These are phyloP conservation scores for Sanguinoderma infundibulare DNA, from an alignment of 1,284 basidiomycete species.

Conservation along the genomic window DNA sequence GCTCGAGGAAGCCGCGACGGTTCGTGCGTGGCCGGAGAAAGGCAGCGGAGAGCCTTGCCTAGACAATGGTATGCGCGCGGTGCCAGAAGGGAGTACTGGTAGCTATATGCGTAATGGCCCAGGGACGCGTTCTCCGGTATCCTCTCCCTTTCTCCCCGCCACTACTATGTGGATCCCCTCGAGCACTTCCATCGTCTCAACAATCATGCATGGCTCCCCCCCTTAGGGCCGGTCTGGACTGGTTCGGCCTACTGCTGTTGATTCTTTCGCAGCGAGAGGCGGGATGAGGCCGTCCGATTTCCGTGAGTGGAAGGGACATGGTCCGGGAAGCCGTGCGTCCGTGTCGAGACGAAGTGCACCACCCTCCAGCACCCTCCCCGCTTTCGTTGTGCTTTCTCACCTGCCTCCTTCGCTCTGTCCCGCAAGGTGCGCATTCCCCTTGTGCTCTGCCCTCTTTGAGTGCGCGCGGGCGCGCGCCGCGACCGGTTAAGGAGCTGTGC, in stretches of 20 bases:
- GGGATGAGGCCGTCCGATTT: conserved; percentile 9
- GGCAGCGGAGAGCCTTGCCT: neutral
- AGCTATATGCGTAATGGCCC: neutral
- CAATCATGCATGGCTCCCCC: too few species aligned
- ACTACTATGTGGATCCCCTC: neutral
- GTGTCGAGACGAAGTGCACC: neutral
- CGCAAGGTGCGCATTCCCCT: neutral
- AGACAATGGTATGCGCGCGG: neutral
- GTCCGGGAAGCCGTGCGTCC: conserved; percentile 3
- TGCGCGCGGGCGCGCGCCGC: neutral
- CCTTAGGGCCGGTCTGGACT: too few species aligned
- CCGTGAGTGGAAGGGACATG: conserved; percentile 5
- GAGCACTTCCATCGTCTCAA: too few species aligned
- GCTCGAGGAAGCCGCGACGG: neutral
- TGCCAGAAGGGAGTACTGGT: neutral
- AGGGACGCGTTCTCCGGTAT: neutral
- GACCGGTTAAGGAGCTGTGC: neutral
- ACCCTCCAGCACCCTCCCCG: too few species aligned
- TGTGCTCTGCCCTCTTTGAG: neutral
- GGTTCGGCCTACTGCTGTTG: neutral
- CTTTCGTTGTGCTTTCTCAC: too few species aligned
- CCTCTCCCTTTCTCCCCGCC: neutral
- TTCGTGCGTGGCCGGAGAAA: neutral
- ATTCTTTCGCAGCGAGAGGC: neutral
- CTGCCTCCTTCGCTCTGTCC: neutral